Base-by-base conservation (phyloP, 768 basidiomycete genomes). In the Mycena belliarum region DNA sequence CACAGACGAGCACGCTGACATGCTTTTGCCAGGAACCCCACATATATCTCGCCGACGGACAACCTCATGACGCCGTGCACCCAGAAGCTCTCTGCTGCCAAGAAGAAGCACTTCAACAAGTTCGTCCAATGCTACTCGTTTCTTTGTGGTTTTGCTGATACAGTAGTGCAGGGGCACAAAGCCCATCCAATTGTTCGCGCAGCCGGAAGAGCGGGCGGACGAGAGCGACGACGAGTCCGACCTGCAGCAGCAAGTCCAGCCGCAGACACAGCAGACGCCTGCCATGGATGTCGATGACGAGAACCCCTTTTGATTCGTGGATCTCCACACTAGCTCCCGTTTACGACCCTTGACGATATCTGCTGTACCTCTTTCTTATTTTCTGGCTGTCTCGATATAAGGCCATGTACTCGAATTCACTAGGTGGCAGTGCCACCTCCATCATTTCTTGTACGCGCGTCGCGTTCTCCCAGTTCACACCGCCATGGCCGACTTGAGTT, bases 91-190 rank as follows among this genome's bases (percentile, higher is more conserved):
- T 89, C 80, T 48, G 91, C 90, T 18, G 89, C 89, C 4, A 95
- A 86, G 82, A 95, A 96, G 81, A 93, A 93, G 74, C 93, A 93
- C 67, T 98, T 97, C 70, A 77, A 72, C 57, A 97, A 93, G 96
- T 96, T 63, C 35, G 87, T 77, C 29, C 42, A 37, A 4, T 47
- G 32, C 12, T 33, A 25, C n/a, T n/a, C n/a, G n/a, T n/a, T 24
- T 15, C 54, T 52, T 38, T 42, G 21, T 24, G 48, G 47, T 48
- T 50, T 41, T 24, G 43, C 53, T 57, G 47, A 61, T 41, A 12
- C 41, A 33, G 26, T n/a, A 58, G 16, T 35, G 28, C 65, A 89
- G 88, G 70, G 82, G 81, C 14, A 71, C 79, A 10, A 87, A 86
- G 68, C 85, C 88, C 32, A 79, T 84, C 2, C 76, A 80, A 52